Evolutionary conservation across 139 green algal species (phyloP).

Genomic region (Coelastrella sp.): DNA sequence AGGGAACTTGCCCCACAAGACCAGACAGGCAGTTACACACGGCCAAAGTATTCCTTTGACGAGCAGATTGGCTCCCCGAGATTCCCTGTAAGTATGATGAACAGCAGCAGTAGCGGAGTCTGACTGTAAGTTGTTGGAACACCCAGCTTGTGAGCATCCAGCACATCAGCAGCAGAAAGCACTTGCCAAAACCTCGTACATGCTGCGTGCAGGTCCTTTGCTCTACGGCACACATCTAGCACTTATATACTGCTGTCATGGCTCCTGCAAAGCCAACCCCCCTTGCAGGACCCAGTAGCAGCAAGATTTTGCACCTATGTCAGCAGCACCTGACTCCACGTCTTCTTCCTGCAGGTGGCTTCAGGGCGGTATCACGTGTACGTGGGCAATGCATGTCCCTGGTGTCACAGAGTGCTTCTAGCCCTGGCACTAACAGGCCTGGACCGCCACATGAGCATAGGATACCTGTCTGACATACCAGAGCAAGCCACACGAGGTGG

Average conservation of each 20-base stretch:
- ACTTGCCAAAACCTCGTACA: too few species aligned
- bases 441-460: slow-evolving; percentile 6
- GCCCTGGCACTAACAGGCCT: slow-evolving; percentile 77
- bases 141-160: too few species aligned
- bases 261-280: too few species aligned
- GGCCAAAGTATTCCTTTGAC: slow-evolving; percentile 83
- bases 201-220: too few species aligned
- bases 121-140: too few species aligned
- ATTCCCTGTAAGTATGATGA: slow-evolving; percentile 64
- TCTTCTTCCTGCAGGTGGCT: slow-evolving; percentile 60
- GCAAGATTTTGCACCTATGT: too few species aligned
- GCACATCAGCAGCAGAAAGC: too few species aligned
- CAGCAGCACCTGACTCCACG: too few species aligned
- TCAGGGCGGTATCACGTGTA: slow-evolving; percentile 87
- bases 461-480: slow-evolving; percentile 75
- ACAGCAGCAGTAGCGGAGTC: too few species aligned
- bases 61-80: slow-evolving; percentile 63
- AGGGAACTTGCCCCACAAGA: slow-evolving; percentile 91
- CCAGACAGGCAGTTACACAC: slow-evolving; percentile 67
- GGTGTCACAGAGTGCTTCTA: slow-evolving; percentile 93
- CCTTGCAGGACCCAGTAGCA: too few species aligned
- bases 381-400: slow-evolving; percentile 96
- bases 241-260: too few species aligned
- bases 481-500: slow-evolving; percentile 80
- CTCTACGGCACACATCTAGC: too few species aligned